Percentiles rank a stretch among this genome's conserved stretches.
Conservation (phyloP, 2,329 filamentous ascomycete species). For the Escovopsis sp. region DNA sequence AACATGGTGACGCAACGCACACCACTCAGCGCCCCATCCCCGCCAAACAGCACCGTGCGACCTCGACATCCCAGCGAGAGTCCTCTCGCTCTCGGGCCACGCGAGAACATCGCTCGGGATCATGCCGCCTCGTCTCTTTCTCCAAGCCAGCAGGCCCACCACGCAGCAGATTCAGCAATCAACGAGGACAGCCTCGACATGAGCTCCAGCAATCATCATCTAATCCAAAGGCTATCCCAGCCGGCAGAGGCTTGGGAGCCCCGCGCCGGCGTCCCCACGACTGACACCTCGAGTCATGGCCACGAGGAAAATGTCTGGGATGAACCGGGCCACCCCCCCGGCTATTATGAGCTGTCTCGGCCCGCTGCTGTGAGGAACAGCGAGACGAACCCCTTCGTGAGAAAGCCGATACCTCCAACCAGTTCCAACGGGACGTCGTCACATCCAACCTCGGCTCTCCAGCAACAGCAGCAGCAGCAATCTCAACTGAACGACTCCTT, state of each 20-base stretch:
- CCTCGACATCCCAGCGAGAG: neutral
- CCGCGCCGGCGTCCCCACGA: conserved; percentile 4
- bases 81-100: conserved; percentile 3
- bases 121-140: neutral
- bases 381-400: conserved; percentile 40
- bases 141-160: conserved; percentile 1
- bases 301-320: conserved; percentile 19
- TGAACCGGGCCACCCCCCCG: conserved; percentile 11
- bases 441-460: neutral
- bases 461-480: neutral
- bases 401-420: conserved; percentile 25
- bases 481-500: conserved; percentile 21
- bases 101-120: conserved; percentile 1
- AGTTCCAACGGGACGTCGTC: no score
- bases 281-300: conserved; percentile 7
- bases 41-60: neutral
- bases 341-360: neutral
- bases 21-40: neutral
- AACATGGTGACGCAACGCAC: conserved; percentile 2
- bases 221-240: conserved; percentile 13
- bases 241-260: conserved; percentile 18
- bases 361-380: conserved; percentile 16
- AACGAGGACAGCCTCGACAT: no score
- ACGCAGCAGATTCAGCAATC: neutral
- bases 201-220: neutral